Evolutionary conservation across 805 yeast species (phyloP).

Genomic region (Saturnispora sanitii): DNA sequence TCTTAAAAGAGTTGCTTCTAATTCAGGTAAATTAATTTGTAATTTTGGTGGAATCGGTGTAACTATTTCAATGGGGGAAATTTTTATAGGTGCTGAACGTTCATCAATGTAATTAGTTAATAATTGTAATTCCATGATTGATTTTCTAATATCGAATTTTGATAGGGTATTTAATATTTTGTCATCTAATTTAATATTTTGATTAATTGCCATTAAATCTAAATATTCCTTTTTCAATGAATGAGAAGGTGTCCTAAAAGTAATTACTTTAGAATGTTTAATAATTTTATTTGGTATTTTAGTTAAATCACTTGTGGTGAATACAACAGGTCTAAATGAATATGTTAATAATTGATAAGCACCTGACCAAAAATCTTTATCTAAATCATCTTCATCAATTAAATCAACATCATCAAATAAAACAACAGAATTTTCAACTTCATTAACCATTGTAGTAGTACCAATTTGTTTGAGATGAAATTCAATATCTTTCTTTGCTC

Average conservation of each 20-base stretch:
- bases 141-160: slow-evolving; percentile 19
- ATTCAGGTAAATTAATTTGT: neutral
- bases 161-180: slow-evolving; percentile 14
- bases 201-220: slow-evolving; percentile 20
- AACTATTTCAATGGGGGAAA: neutral
- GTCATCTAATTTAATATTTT: slow-evolving; percentile 20
- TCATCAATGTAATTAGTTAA: slow-evolving; percentile 17
- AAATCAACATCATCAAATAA: slow-evolving; percentile 82
- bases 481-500: slow-evolving; percentile 64
- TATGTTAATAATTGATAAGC: slow-evolving; percentile 46
- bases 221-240: slow-evolving; percentile 16
- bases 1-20: slow-evolving; percentile 1
- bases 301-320: slow-evolving; percentile 23
- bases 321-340: slow-evolving; percentile 27
- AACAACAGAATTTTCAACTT: slow-evolving; percentile 46
- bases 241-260: slow-evolving; percentile 12
- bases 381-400: slow-evolving; percentile 54
- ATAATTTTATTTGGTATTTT: slow-evolving; percentile 23
- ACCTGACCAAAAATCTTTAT: slow-evolving; percentile 72
- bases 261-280: slow-evolving; percentile 22
- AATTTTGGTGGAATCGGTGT: neutral
- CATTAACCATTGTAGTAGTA: slow-evolving; percentile 72
- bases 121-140: slow-evolving; percentile 25
- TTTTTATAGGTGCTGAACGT: neutral
- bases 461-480: slow-evolving; percentile 65